These are phyloP conservation scores for Ensete ventricosum DNA, from an alignment of 176 grass and related monocot genomes.

Conservation along the genomic window DNA sequence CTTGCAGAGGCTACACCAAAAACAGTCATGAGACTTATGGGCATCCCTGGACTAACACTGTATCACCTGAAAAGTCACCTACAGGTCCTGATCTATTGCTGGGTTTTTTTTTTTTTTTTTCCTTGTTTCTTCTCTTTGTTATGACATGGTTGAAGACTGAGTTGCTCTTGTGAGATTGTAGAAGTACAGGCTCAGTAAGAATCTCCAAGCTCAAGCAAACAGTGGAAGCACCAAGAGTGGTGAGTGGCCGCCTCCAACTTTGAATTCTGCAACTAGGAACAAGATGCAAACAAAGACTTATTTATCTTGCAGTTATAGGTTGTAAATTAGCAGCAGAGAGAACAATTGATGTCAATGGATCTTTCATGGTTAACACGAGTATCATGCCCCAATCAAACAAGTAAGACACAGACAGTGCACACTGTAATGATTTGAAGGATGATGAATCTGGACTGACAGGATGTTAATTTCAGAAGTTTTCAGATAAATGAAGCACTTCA, in stretches of 20 bases:
- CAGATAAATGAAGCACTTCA: slow-evolving; percentile 76
- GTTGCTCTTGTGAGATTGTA: slow-evolving; percentile 13
- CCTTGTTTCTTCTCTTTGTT: not conserved
- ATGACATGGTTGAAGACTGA: not conserved
- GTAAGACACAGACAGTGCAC: slow-evolving; percentile 28
- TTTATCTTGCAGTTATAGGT: slow-evolving; percentile 29
- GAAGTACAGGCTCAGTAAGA: slow-evolving; percentile 92
- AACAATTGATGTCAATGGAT: slow-evolving; percentile 36
- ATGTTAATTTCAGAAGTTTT: slow-evolving; percentile 37
- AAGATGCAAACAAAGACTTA: not conserved
- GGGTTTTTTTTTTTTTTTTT: not conserved
- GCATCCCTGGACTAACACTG: slow-evolving; percentile 76
- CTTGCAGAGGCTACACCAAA: slow-evolving; percentile 82
- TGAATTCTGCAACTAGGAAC: not conserved
- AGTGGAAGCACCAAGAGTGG: slow-evolving; percentile 40
- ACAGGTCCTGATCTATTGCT: slow-evolving; percentile 46
- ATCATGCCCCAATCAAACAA: slow-evolving; percentile 39
- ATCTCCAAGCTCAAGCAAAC: slow-evolving; percentile 53
- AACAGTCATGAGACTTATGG: slow-evolving; percentile 86
- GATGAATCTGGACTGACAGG: slow-evolving; percentile 2
- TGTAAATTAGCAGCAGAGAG: slow-evolving; percentile 24
- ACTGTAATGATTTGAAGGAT: not conserved
- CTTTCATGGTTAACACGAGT: slow-evolving; percentile 32
- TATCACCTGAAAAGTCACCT: slow-evolving; percentile 97
- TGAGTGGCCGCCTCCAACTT: slow-evolving; percentile 18